Evolutionary conservation across 192 early-diverging fungal genomes (phyloP).

Genomic region (Pecoramyces ruminantium): DNA sequence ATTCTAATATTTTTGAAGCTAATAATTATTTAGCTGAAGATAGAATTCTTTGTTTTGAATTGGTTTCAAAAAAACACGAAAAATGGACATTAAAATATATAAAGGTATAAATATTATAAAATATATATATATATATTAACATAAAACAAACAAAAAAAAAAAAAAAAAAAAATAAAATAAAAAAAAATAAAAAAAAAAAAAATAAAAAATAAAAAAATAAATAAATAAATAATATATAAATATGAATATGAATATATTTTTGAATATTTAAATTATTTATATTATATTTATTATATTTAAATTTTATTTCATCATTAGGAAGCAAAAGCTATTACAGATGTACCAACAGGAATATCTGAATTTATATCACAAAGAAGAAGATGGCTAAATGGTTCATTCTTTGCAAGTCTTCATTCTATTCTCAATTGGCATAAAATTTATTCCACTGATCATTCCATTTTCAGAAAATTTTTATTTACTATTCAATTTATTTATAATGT

Average conservation of each 20-base stretch:
- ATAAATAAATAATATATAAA: no score
- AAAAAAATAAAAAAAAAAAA: no score
- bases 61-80: conserved; percentile 49
- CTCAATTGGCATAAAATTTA: conserved; percentile 62
- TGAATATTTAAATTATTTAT: no score
- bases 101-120: no score
- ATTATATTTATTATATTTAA: no score
- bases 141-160: not conserved
- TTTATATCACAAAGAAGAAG: conserved; percentile 65
- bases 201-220: no score
- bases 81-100: conserved; percentile 59
- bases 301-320: not conserved
- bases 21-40: conserved; percentile 31
- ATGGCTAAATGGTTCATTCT: conserved; percentile 94
- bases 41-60: conserved; percentile 63
- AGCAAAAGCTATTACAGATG: conserved; percentile 57
- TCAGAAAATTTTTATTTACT: conserved; percentile 53
- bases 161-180: not conserved
- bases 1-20: conserved; percentile 40
- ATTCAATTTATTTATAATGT: conserved; percentile 69
- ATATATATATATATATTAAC: not conserved
- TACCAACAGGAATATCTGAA: conserved; percentile 48
- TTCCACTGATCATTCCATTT: conserved; percentile 50
- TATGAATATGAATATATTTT: no score
- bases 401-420: conserved; percentile 76